Base-by-base conservation (phyloP, 83 land plant species). In the Isoetes engelmannii region DNA sequence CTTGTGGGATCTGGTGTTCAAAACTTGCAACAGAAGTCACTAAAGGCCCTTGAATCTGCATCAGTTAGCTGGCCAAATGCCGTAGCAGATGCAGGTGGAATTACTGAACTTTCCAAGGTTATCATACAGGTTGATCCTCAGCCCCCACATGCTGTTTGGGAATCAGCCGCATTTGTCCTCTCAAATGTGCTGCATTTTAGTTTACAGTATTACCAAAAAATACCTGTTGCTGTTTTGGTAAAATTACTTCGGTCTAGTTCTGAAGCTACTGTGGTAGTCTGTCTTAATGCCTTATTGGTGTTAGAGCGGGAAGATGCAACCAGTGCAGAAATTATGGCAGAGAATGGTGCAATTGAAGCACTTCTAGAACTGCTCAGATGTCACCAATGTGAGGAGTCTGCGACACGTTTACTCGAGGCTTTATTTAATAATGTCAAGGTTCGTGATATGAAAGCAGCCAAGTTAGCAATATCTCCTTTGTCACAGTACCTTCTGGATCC, bases 371-470 rank as follows among this genome's bases (percentile, higher is more conserved):
- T 92, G 55, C 86, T 92, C 8, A 80, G 92, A 72, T 78, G 75
- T 72, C 98, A 92, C 84, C 92, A 89, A 67, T 89, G 96, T 76
- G 98, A 92, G 71, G 98, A 92, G 75, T 83, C 98, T 55, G 87
- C 92, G 45, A 92, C 96, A 7, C 82, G 89, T 62, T 77, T 92
- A 7, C 72, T 92, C 28, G 98, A 92, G 71, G 84, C 88, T 15
- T 75, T 92, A 44, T 73, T 92, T 43, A 92, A 92, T 75, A 92
- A 92, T 73, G 87, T 85, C 28, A 92, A 92, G 68, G 89, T 92
- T 42, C 80, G 98, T 67, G 98, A 92, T 59, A 71, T 84, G 15
- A 92, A 87, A 80, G 83, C 82, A 64, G 89, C 91, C 7, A 87
- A 84, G 65, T 67, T 86, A 61, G 96, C 98, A 0, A 92, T 92